Percentiles rank a stretch among this genome's conserved stretches.
Conservation (phyloP, 805 yeast species). For the Myxozyma lipomycoides region DNA sequence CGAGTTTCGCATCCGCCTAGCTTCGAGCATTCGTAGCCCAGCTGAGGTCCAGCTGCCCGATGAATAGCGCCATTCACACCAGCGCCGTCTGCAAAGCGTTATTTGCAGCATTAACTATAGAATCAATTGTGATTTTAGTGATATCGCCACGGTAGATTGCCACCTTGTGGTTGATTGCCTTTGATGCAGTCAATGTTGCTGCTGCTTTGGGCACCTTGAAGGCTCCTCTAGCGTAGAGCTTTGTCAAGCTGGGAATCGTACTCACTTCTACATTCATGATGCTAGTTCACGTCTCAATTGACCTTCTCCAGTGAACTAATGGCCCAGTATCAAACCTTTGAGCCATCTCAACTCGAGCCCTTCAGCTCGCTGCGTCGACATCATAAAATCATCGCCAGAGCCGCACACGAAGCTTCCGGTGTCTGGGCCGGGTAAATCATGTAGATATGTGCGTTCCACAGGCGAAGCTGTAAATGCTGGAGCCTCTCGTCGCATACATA, state of each 20-base stretch:
- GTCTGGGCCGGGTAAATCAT: too few species aligned
- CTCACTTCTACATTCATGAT: not conserved
- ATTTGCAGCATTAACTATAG: conserved; percentile 28
- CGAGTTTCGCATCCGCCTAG: conserved; percentile 25
- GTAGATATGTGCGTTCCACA: too few species aligned
- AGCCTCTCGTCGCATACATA: too few species aligned
- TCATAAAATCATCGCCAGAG: too few species aligned
- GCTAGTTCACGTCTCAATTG: not conserved
- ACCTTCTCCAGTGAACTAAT: too few species aligned
- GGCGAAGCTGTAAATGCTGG: too few species aligned
- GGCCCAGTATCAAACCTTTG: too few species aligned
- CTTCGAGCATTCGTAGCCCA: conserved; percentile 9
- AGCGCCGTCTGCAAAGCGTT: conserved; percentile 14
- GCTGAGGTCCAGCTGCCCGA: conserved; percentile 19
- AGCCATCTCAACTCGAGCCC: too few species aligned
- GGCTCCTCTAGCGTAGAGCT: conserved; percentile 2
- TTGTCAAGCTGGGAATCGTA: conserved; percentile 6
- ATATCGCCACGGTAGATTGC: conserved; percentile 16
- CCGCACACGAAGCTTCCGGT: too few species aligned
- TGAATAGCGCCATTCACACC: conserved; percentile 29
- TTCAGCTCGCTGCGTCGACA: too few species aligned
- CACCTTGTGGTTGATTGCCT: conserved; percentile 11
- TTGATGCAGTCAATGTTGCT: not conserved
- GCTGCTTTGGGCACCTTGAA: not conserved
- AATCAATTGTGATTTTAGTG: conserved; percentile 18